A percentile compares a stretch with the other conserved stretches of the same genome.
phyloP scores from a whole-genome alignment of 2,329 filamentous ascomycete genomes.

The Setomelanomma holmii region DNA sequence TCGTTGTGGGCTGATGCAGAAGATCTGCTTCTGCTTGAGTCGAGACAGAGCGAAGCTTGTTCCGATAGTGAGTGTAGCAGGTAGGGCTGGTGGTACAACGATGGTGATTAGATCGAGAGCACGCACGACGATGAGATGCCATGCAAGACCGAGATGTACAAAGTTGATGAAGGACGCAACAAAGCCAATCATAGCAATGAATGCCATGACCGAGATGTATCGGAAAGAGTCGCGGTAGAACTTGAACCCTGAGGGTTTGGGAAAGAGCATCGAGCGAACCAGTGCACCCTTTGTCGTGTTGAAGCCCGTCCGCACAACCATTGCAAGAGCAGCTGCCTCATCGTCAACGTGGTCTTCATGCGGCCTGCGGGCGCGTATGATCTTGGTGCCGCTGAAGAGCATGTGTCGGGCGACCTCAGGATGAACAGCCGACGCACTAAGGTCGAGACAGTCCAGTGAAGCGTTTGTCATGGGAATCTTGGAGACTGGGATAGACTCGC shows the following conservation, averaged over 20 bases:
- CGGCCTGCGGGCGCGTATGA: conserved; percentile 86
- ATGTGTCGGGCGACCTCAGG: conserved; percentile 87
- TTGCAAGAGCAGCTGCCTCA: conserved; percentile 87
- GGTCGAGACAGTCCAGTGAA: conserved; percentile 75
- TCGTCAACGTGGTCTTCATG: conserved; percentile 86
- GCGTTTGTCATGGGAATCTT: conserved; percentile 86
- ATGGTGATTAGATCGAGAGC: conserved; percentile 97
- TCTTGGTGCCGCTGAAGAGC: conserved; percentile 93
- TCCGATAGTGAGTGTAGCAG: conserved; percentile 93
- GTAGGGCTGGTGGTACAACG: conserved; percentile 91
- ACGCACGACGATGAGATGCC: conserved; percentile 89
- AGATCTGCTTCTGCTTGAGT: conserved; percentile 88
- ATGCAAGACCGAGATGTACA: conserved; percentile 78
- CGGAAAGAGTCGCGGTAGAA: conserved; percentile 98
- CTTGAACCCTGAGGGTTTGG: conserved; percentile 97
- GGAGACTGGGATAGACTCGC: conserved; percentile 95
- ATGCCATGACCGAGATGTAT: conserved; percentile 96
- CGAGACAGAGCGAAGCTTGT: conserved; percentile 92
- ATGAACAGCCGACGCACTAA: conserved; percentile 81
- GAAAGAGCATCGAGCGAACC: conserved; percentile 97
- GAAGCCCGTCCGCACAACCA: conserved; percentile 94
- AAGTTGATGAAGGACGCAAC: conserved; percentile 93
- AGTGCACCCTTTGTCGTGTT: conserved; percentile 96
- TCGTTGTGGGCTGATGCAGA: conserved; percentile 95
- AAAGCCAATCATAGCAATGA: conserved; percentile 86